phyloP scores from a whole-genome alignment of 129 eudicot genomes.

The Deinandra increscens region DNA sequence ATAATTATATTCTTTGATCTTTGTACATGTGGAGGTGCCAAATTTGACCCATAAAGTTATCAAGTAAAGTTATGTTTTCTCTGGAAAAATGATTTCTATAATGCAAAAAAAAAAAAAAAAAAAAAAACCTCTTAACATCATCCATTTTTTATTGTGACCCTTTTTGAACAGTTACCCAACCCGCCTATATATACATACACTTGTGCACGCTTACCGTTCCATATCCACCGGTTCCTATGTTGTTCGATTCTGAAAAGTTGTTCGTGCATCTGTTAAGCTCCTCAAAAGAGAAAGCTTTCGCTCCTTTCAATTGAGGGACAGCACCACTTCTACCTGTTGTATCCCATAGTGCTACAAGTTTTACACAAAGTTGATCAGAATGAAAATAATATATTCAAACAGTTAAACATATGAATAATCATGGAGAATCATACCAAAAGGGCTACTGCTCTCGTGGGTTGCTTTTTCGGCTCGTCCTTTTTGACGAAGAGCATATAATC shows the following conservation, averaged over 20 bases:
- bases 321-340: conserved; percentile 45
- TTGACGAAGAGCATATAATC: conserved; percentile 46
- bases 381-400: background rate
- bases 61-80: background rate
- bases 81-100: background rate
- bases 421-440: conserved; percentile 40
- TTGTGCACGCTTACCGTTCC: conserved; percentile 47
- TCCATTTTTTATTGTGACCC: background rate
- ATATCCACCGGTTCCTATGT: conserved; percentile 70
- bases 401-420: background rate
- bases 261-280: conserved; percentile 57
- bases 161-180: background rate
- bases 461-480: conserved; percentile 50
- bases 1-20: too few relatives aligned
- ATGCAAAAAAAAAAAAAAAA: too few relatives aligned
- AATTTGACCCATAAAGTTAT: background rate
- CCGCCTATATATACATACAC: background rate
- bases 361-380: conserved; percentile 4
- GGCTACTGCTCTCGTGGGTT: conserved; percentile 31
- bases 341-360: conserved; percentile 65
- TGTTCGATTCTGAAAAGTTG: conserved; percentile 48
- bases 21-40: background rate
- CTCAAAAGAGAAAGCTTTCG: conserved; percentile 55
- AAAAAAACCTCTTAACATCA: background rate
- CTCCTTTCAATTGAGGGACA: conserved; percentile 69